Percentiles rank a stretch among this genome's conserved stretches.
These are phyloP conservation scores for Monilinia aucupariae DNA, from an alignment of 2,329 filamentous ascomycete species.

Conservation along the genomic window DNA sequence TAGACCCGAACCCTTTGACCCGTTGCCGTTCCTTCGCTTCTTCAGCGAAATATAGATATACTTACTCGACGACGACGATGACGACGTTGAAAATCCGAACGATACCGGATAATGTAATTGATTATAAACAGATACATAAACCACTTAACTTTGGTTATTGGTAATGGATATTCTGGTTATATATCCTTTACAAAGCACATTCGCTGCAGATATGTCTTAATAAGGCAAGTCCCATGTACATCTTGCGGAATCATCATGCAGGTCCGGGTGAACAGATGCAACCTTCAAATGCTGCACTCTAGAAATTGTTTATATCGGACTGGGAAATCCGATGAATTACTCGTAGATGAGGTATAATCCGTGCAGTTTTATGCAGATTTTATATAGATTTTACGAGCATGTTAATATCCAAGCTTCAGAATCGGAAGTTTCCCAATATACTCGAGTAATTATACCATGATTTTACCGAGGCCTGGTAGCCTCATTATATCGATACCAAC, in stretches of 20 bases:
- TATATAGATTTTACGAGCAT: no score
- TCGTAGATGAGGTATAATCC: no score
- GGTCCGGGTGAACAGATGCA: neutral
- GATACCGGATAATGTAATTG: neutral
- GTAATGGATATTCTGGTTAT: neutral
- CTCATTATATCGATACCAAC: no score
- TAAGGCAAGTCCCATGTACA: constrained; percentile 1
- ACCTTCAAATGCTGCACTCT: no score
- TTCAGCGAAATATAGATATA: neutral
- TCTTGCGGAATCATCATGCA: no score
- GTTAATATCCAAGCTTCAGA: no score
- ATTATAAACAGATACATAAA: neutral
- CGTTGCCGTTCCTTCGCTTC: neutral
- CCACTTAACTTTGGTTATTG: neutral
- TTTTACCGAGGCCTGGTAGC: no score
- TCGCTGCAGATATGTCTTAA: neutral
- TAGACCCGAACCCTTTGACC: neutral
- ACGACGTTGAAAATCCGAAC: neutral
- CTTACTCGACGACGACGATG: neutral
- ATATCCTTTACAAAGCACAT: constrained; percentile 1
- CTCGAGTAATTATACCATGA: no score
- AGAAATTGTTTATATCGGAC: no score
- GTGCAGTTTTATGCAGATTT: no score
- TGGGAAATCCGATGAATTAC: no score
- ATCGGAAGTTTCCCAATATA: no score